phyloP scores from a whole-genome alignment of 2,329 filamentous ascomycete genomes.

The Xylaria sp. region DNA sequence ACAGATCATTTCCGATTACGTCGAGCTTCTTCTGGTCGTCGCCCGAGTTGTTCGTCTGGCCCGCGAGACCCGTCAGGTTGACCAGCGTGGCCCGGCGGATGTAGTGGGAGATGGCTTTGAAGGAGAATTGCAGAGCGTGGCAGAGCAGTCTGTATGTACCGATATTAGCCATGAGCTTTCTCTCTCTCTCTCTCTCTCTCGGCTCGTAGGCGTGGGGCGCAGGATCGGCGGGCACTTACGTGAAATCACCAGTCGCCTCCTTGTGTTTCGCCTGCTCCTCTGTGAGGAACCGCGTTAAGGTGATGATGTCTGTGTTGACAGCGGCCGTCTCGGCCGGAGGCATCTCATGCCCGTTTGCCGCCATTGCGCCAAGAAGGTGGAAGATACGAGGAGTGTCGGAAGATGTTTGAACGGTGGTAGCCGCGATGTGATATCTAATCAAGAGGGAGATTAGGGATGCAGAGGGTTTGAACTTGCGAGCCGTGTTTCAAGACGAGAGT shows the following conservation, averaged over 20 bases:
- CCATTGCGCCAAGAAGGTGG: constrained; percentile 26
- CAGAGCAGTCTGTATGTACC: constrained; percentile 72
- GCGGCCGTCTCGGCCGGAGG: constrained; percentile 64
- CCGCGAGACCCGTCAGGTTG: constrained; percentile 92
- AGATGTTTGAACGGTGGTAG: constrained; percentile 1
- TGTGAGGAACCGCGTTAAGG: constrained; percentile 91
- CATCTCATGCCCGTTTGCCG: constrained; percentile 30
- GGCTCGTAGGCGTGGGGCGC: too few relatives aligned
- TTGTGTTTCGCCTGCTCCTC: constrained; percentile 93
- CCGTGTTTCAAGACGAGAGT: not conserved
- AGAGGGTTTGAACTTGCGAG: not conserved
- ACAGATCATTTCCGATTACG: constrained; percentile 97
- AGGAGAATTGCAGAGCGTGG: constrained; percentile 97
- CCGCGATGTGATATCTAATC: too few relatives aligned
- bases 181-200: too few relatives aligned
- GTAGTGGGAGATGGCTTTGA: constrained; percentile 99
- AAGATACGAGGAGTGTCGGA: not conserved
- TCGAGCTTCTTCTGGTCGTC: constrained; percentile 99
- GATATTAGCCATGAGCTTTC: constrained; percentile 10
- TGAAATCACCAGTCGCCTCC: constrained; percentile 98
- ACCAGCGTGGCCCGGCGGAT: constrained; percentile 94
- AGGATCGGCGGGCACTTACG: constrained; percentile 74
- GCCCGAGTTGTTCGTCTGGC: constrained; percentile 91
- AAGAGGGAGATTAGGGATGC: not conserved
- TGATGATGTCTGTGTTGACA: constrained; percentile 95